These are phyloP conservation scores for Dioszegia hungarica DNA, from an alignment of 768 basidiomycete species.

Conservation along the genomic window DNA sequence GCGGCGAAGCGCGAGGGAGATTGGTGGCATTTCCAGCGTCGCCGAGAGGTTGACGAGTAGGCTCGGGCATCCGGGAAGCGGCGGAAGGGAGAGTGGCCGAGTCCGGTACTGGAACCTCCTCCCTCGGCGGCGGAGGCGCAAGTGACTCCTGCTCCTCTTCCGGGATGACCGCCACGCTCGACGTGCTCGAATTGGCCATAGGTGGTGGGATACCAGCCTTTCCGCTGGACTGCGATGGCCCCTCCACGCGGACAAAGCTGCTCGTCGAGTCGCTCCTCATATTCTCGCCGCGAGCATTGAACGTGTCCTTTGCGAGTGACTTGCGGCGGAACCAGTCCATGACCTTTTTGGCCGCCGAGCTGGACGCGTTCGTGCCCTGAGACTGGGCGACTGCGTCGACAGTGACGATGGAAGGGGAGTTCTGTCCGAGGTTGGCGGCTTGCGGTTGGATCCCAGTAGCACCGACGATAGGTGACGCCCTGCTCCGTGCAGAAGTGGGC, in stretches of 20 bases:
- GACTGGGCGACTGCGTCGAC: slow-evolving; percentile 27
- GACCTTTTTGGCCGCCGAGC: slow-evolving; percentile 68
- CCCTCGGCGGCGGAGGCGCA: not conserved
- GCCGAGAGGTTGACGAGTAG: not conserved
- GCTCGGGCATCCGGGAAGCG: slow-evolving; percentile 9
- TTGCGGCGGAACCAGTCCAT: slow-evolving; percentile 90
- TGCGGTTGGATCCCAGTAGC: slow-evolving; percentile 31
- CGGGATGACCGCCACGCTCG: slow-evolving; percentile 16
- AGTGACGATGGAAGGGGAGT: slow-evolving; percentile 39
- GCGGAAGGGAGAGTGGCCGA: slow-evolving; percentile 15
- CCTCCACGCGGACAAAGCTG: slow-evolving; percentile 32
- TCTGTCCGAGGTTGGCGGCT: slow-evolving; percentile 62
- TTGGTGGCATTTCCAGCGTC: slow-evolving; percentile 17
- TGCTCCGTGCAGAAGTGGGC: slow-evolving; percentile 16
- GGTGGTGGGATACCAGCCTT: slow-evolving; percentile 14
- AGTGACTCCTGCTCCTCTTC: not conserved
- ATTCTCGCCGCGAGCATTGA: slow-evolving; percentile 7
- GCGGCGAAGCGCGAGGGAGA: slow-evolving; percentile 8
- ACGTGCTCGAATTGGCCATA: slow-evolving; percentile 24
- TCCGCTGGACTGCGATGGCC: slow-evolving; percentile 12
- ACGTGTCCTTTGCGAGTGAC: slow-evolving; percentile 45
- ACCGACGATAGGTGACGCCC: slow-evolving; percentile 22
- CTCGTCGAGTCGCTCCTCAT: slow-evolving; percentile 24
- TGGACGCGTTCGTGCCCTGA: slow-evolving; percentile 31
- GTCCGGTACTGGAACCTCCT: slow-evolving; percentile 13